A percentile compares a stretch with the other conserved stretches of the same genome.
Evolutionary conservation across 1,139 yeast species (phyloP).

Genomic region (Sugiyamaella xylanicola): DNA sequence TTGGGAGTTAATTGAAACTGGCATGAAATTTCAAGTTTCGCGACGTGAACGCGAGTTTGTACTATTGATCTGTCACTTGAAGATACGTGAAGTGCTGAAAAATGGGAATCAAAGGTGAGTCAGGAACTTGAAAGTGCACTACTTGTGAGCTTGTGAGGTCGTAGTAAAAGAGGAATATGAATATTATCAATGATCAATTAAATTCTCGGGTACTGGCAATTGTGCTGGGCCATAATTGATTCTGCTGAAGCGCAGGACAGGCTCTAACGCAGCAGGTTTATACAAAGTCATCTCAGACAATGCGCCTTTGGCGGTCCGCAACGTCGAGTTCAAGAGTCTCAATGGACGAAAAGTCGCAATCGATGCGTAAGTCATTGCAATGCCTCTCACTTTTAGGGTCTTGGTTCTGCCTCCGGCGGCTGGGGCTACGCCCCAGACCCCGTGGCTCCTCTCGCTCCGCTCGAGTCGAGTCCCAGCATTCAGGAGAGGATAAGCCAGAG

Average conservation of each 20-base stretch:
- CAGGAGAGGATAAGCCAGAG: too few relatives aligned
- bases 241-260: background rate
- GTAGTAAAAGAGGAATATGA: too few relatives aligned
- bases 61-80: too few relatives aligned
- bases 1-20: background rate
- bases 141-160: too few relatives aligned
- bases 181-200: too few relatives aligned
- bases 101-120: slow-evolving; percentile 78
- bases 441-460: too few relatives aligned
- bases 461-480: background rate
- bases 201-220: too few relatives aligned
- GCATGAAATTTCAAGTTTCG: background rate
- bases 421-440: too few relatives aligned
- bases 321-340: slow-evolving; percentile 78
- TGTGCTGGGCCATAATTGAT: too few relatives aligned
- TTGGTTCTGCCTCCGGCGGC: too few relatives aligned
- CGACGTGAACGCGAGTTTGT: slow-evolving; percentile 10
- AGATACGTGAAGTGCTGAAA: background rate
- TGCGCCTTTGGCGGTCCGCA: slow-evolving; percentile 80
- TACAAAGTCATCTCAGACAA: slow-evolving; percentile 82
- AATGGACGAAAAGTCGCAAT: slow-evolving; percentile 96
- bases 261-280: slow-evolving; percentile 51
- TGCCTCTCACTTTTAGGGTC: too few relatives aligned
- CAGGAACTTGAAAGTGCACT: slow-evolving; percentile 25
- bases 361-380: slow-evolving; percentile 41